Evolutionary conservation across 2,329 filamentous ascomycete genomes (phyloP).

Genomic region (Zymoseptoria crescenta): DNA sequence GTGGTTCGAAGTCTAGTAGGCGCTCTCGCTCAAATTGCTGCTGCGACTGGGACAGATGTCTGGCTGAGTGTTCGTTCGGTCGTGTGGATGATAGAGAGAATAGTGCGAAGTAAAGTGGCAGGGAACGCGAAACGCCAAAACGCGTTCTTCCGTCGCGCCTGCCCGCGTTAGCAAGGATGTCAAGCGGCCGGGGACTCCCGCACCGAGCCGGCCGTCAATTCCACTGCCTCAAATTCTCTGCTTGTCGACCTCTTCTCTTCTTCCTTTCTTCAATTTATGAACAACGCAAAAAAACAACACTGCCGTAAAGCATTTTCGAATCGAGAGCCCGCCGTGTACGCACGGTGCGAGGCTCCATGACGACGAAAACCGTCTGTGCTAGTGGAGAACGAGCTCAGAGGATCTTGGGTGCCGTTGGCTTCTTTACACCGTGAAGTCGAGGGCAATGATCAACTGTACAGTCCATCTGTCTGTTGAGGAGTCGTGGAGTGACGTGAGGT

Average conservation of each 20-base stretch:
- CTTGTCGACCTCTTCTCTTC: conserved; percentile 2
- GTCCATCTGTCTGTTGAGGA: background rate
- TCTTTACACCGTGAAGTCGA: conserved; percentile 27
- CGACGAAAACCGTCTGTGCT: conserved; percentile 34
- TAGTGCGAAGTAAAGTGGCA: background rate
- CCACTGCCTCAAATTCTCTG: conserved; percentile 5
- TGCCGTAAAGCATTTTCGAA: conserved; percentile 35
- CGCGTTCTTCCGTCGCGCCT: background rate
- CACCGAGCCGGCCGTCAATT: background rate
- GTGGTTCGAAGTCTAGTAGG: background rate
- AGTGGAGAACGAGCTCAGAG: conserved; percentile 31
- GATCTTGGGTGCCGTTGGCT: conserved; percentile 34
- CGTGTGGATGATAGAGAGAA: background rate
- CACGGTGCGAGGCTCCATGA: conserved; percentile 32
- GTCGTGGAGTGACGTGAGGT: too few species aligned
- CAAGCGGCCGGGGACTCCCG: background rate
- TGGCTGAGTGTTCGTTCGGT: background rate
- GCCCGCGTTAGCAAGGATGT: background rate
- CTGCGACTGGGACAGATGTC: background rate
- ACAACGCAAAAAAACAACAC: conserved; percentile 33
- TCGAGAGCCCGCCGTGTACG: conserved; percentile 29
- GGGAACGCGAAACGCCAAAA: background rate
- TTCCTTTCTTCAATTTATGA: conserved; percentile 22
- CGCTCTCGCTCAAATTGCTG: background rate
- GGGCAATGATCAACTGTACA: conserved; percentile 35